Evolutionary conservation across 2,329 filamentous ascomycete genomes (phyloP).

Genomic region (Grosmannia penicillata): DNA sequence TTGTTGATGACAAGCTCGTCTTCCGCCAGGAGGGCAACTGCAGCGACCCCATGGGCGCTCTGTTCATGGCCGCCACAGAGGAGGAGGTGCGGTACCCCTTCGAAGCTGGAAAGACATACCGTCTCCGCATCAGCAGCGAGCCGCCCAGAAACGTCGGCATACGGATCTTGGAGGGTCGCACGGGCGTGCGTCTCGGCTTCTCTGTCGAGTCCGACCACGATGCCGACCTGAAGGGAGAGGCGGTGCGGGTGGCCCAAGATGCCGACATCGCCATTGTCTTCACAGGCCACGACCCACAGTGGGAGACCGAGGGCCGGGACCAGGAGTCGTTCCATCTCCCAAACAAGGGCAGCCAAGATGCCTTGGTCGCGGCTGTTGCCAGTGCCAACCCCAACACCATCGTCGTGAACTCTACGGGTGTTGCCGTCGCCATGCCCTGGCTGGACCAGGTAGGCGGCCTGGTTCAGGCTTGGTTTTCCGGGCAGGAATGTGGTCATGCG

Average conservation of each 20-base stretch:
- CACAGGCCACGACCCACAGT: conserved; percentile 35
- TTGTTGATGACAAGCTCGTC: conserved; percentile 39
- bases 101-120: too few relatives aligned
- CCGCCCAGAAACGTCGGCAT: conserved; percentile 31
- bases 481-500: conserved; percentile 54
- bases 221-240: conserved; percentile 3
- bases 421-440: conserved; percentile 58
- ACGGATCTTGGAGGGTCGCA: neutral
- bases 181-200: neutral
- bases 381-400: conserved; percentile 44
- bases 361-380: conserved; percentile 17
- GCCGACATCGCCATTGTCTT: conserved; percentile 47
- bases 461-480: conserved; percentile 57
- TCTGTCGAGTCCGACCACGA: neutral
- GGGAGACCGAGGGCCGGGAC: conserved; percentile 11
- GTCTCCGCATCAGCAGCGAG: conserved; percentile 53
- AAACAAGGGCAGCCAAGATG: conserved; percentile 26
- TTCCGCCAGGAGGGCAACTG: conserved; percentile 53
- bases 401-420: conserved; percentile 56
- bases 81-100: conserved; percentile 47
- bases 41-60: conserved; percentile 31
- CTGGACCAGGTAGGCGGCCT: conserved; percentile 47
- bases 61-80: conserved; percentile 50
- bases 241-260: conserved; percentile 24
- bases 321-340: conserved; percentile 7